Evolutionary conservation across 225 moss, liverwort and hornwort genomes (phyloP).

Genomic region (Bryum argenteum): DNA sequence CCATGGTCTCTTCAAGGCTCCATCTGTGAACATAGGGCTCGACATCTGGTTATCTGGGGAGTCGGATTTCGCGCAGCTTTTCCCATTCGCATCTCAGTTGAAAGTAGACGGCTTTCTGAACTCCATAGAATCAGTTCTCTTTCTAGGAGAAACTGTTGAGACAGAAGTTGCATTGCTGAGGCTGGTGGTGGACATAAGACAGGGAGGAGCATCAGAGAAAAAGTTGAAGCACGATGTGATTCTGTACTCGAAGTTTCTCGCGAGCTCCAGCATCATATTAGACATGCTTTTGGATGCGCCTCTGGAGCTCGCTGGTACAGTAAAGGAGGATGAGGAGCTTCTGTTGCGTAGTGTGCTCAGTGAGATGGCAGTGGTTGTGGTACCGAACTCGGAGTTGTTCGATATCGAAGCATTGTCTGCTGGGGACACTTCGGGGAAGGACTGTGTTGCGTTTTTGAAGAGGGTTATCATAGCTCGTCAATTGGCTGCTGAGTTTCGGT

Average conservation of each 20-base stretch:
- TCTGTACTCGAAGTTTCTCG: conserved; percentile 31
- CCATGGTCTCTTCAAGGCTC: conserved; percentile 43
- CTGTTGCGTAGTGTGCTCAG: conserved; percentile 36
- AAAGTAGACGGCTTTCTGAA: conserved; percentile 31
- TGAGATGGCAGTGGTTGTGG: conserved; percentile 44
- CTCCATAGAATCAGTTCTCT: conserved; percentile 36
- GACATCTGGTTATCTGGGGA: conserved; percentile 43
- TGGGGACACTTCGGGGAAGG: conserved; percentile 23
- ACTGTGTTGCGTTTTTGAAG: conserved; percentile 48
- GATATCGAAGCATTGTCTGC: conserved; percentile 11
- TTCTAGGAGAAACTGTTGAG: conserved; percentile 47
- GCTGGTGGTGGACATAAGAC: conserved; percentile 30
- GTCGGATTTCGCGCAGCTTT: conserved; percentile 35
- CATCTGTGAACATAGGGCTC: conserved; percentile 37
- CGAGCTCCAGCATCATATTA: conserved; percentile 41
- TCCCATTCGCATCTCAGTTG: conserved; percentile 42
- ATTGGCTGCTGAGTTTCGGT: conserved; percentile 45
- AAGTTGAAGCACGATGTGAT: conserved; percentile 37
- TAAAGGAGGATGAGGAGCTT: conserved; percentile 44
- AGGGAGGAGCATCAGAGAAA: conserved; percentile 23
- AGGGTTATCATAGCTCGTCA: conserved; percentile 46
- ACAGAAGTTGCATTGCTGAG: conserved; percentile 51
- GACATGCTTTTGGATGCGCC: conserved; percentile 49
- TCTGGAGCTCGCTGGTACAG: conserved; percentile 29
- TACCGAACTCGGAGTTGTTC: conserved; percentile 28